Percentiles rank a stretch among this genome's conserved stretches.
These are phyloP conservation scores for Sporothrix protearum DNA, from an alignment of 2,329 filamentous ascomycete species.

Conservation along the genomic window DNA sequence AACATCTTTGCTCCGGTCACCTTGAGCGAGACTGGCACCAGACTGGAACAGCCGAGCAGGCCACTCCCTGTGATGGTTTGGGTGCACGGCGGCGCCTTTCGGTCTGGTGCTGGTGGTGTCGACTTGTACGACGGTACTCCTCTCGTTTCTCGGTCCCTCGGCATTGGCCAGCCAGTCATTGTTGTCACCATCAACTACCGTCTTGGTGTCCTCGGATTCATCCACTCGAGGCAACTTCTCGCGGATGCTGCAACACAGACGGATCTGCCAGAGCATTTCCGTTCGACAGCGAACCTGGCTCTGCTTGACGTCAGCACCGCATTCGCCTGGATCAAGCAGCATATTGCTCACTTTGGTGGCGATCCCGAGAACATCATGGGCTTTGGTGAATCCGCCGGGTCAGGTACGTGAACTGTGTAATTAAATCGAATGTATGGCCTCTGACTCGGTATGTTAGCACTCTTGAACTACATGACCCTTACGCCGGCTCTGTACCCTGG, in stretches of 20 bases:
- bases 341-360: background rate
- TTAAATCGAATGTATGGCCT: too few relatives aligned
- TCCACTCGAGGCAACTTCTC: background rate
- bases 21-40: background rate
- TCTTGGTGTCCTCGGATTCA: slow-evolving; percentile 3
- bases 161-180: background rate
- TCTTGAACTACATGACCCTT: slow-evolving; percentile 6
- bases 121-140: slow-evolving; percentile 1
- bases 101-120: background rate
- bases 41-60: background rate
- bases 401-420: slow-evolving; percentile 6
- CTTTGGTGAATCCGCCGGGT: slow-evolving; percentile 10
- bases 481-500: background rate
- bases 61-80: background rate
- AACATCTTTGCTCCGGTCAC: background rate
- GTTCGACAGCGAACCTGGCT: background rate
- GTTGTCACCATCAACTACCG: slow-evolving; percentile 13
- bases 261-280: background rate
- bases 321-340: background rate
- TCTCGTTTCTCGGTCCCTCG: background rate
- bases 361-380: background rate
- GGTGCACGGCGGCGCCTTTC: slow-evolving; percentile 11
- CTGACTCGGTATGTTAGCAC: background rate
- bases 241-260: background rate
- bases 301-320: slow-evolving; percentile 3